phyloP scores from a whole-genome alignment of 352 stramenopile genomes.

The Phytophthora aleatoria region DNA sequence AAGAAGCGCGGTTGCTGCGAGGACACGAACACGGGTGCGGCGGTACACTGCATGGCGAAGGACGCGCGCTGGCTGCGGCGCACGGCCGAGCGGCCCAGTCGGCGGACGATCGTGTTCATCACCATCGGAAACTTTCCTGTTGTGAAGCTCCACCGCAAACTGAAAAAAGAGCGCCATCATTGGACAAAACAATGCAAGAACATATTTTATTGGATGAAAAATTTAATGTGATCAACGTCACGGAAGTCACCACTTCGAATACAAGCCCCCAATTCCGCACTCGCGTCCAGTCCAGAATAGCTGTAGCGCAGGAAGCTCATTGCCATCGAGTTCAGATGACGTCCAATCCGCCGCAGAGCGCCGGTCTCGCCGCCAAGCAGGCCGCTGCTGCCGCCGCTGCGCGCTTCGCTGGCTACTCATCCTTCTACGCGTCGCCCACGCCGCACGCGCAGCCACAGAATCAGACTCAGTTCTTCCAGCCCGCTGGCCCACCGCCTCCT shows the following conservation, averaged over 20 bases:
- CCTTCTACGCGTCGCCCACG: slow-evolving; percentile 58
- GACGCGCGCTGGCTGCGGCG: slow-evolving; percentile 27
- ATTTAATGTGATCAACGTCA: slow-evolving; percentile 2
- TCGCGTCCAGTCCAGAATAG: slow-evolving; percentile 1
- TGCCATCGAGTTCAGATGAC: slow-evolving; percentile 31
- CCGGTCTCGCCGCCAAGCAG: slow-evolving; percentile 37
- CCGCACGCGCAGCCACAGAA: slow-evolving; percentile 4
- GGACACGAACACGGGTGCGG: slow-evolving; percentile 1
- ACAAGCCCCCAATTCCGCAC: slow-evolving; percentile 5
- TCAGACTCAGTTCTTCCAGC: slow-evolving; percentile 15
- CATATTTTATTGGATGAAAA: slow-evolving; percentile 2
- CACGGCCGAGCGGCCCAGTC: slow-evolving; percentile 35
- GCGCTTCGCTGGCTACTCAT: slow-evolving; percentile 68
- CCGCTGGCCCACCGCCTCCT: slow-evolving; percentile 11
- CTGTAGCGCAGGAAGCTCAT: neutral
- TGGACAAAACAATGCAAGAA: slow-evolving; percentile 3
- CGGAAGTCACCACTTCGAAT: slow-evolving; percentile 2
- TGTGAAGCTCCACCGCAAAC: slow-evolving; percentile 3
- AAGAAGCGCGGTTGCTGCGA: slow-evolving; percentile 33
- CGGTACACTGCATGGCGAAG: slow-evolving; percentile 1
- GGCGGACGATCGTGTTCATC: slow-evolving; percentile 42
- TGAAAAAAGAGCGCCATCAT: neutral
- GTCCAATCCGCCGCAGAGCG: slow-evolving; percentile 35
- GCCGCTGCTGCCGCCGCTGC: slow-evolving; percentile 41
- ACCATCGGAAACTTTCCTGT: slow-evolving; percentile 30